Evolutionary conservation across 2,329 filamentous ascomycete genomes (phyloP).

Genomic region (Pseudogymnoascus sp.): DNA sequence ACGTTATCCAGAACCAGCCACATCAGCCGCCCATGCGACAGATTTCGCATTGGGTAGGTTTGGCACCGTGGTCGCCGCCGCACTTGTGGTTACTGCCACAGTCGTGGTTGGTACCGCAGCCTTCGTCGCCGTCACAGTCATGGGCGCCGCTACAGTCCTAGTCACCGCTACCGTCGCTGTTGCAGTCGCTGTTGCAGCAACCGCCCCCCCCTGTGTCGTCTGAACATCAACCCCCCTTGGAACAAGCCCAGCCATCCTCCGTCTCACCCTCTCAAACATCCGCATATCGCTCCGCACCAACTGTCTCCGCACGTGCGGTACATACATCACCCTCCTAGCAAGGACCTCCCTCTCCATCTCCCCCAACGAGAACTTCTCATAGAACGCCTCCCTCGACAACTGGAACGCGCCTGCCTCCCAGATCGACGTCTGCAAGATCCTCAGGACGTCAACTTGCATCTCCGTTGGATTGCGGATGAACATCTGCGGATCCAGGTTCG

Average conservation of each 20-base stretch:
- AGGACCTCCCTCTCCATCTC: not conserved
- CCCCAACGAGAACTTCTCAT: not conserved
- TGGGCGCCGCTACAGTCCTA: too few species aligned
- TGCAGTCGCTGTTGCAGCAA: not conserved
- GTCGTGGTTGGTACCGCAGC: not conserved
- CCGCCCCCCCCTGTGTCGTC: not conserved
- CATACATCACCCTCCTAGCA: not conserved
- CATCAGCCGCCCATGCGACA: not conserved
- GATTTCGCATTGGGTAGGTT: not conserved
- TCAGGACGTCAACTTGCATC: not conserved
- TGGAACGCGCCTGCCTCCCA: not conserved
- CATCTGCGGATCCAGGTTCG: not conserved
- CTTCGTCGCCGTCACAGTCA: not conserved
- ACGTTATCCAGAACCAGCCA: not conserved
- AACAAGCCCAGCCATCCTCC: not conserved
- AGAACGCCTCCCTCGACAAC: not conserved
- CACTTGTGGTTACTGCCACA: not conserved
- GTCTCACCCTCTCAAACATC: not conserved
- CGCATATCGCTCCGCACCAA: not conserved
- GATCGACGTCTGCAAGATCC: not conserved
- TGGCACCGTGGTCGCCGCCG: not conserved
- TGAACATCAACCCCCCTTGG: not conserved
- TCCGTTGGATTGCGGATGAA: not conserved
- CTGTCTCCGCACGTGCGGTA: not conserved
- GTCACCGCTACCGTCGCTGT: not conserved